Base-by-base conservation (phyloP, 2,329 filamentous ascomycete genomes). In the Boeremia lycopersici region DNA sequence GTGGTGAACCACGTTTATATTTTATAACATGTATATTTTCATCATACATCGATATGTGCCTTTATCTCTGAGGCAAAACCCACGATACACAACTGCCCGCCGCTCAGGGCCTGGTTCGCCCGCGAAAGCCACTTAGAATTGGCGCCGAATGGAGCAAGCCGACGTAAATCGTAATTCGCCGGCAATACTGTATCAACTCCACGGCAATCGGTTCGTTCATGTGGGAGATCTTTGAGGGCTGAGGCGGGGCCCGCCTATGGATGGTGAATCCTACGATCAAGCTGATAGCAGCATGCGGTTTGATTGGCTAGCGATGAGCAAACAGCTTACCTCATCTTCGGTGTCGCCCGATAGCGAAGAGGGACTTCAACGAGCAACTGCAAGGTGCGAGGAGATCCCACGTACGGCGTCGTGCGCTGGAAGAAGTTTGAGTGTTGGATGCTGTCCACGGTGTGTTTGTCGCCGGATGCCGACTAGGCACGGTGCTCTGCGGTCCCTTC, bases 41-140 rank as follows among this genome's bases (percentile, higher is more conserved):
- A 38, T 47, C 30, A 45, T 45, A 59, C 50, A 59, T 47, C 39
- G 8, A 47, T 6, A 43, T 36, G 39, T 42, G 51, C 49, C 28
- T 56, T 60, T 68, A 69, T 72, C 61, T 59, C 53, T 57, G 46
- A 63, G 63, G 60, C 65, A 67, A 66, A 51, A 33, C 50, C 48
- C 58, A 67, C 57, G 69, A 72, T 70, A 68, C 60, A 65, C 63
- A 64, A 65, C 61, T 62, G 59, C 46, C 55, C 56, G 55, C 52
- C 39, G 30, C 28, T 30, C 31, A 56, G n/a, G 52, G 63, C 58
- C 59, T 67, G 69, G 60, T 53, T 59, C 47, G 29, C 41, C 35
- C 40, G 54, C 53, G 60, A 61, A 59, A 53, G 36, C 57, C 45
- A 56, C 59, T 59, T 35, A 36, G 50, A 47, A 35, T 38, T 56